phyloP scores from a whole-genome alignment of 2,329 filamentous ascomycete species.

The Trichothecium sympodiale region DNA sequence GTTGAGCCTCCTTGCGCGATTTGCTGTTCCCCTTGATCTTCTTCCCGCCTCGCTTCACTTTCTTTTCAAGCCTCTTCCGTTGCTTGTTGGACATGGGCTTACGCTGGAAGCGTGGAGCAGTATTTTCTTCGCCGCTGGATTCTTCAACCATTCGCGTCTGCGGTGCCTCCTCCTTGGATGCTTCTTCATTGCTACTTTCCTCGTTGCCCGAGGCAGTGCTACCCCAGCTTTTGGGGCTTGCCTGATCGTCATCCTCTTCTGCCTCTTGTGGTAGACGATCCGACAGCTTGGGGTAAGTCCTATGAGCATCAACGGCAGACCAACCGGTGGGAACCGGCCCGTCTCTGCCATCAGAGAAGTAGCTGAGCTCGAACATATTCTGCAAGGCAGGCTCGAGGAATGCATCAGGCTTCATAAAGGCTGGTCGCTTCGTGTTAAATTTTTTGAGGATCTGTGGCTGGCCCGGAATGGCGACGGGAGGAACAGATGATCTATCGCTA shows the following conservation, averaged over 20 bases:
- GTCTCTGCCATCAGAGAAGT: constrained; percentile 41
- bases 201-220: constrained; percentile 37
- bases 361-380: constrained; percentile 68
- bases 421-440: constrained; percentile 39
- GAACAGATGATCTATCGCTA: constrained; percentile 18
- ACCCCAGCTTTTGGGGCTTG: constrained; percentile 35
- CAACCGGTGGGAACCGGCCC: constrained; percentile 61
- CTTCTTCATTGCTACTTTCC: constrained; percentile 42
- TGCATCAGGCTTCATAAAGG: constrained; percentile 38
- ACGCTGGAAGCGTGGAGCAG: constrained; percentile 6
- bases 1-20: constrained; percentile 24
- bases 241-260: constrained; percentile 31
- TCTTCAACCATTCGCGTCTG: constrained; percentile 49
- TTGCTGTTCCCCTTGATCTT: constrained; percentile 16
- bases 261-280: constrained; percentile 32
- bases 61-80: constrained; percentile 36
- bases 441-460: constrained; percentile 25
- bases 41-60: constrained; percentile 34
- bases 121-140: constrained; percentile 42
- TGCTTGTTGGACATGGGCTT: constrained; percentile 32
- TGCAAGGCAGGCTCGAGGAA: constrained; percentile 54
- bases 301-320: constrained; percentile 45
- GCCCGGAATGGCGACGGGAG: constrained; percentile 6
- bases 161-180: constrained; percentile 15
- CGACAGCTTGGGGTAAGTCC: constrained; percentile 41